phyloP scores from a whole-genome alignment of 192 early-diverging fungal genomes.

The Umbelopsis sp. region DNA sequence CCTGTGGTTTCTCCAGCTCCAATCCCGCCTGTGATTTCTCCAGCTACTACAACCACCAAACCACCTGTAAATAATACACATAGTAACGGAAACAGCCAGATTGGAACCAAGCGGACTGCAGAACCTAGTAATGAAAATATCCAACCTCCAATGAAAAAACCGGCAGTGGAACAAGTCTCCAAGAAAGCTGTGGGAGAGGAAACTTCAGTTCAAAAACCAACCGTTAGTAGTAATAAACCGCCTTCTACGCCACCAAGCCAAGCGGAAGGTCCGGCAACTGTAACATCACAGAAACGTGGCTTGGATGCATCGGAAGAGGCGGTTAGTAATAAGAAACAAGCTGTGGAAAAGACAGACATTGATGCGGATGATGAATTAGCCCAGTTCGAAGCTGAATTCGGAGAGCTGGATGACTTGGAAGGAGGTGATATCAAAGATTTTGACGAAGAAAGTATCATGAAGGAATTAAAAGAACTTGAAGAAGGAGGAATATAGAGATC shows the following conservation, averaged over 20 bases:
- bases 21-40: neutral
- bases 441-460: conserved; percentile 9
- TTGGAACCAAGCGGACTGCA: conserved; percentile 1
- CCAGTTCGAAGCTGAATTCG: conserved; percentile 10
- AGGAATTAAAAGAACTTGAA: conserved; percentile 15
- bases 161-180: neutral
- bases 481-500: neutral
- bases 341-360: neutral
- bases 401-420: conserved; percentile 1
- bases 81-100: neutral
- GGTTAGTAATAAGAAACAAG: neutral
- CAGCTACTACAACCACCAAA: neutral
- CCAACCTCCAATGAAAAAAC: neutral
- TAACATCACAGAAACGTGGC: neutral
- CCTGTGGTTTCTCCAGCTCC: neutral
- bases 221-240: neutral
- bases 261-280: neutral
- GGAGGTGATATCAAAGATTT: conserved; percentile 9
- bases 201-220: no score
- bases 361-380: neutral
- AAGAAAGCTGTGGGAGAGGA: no score
- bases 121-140: neutral
- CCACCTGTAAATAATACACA: neutral
- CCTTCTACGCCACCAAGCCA: neutral
- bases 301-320: neutral